Conservation (phyloP, 1,284 basidiomycete species). For the Crepidotus sp. region DNA sequence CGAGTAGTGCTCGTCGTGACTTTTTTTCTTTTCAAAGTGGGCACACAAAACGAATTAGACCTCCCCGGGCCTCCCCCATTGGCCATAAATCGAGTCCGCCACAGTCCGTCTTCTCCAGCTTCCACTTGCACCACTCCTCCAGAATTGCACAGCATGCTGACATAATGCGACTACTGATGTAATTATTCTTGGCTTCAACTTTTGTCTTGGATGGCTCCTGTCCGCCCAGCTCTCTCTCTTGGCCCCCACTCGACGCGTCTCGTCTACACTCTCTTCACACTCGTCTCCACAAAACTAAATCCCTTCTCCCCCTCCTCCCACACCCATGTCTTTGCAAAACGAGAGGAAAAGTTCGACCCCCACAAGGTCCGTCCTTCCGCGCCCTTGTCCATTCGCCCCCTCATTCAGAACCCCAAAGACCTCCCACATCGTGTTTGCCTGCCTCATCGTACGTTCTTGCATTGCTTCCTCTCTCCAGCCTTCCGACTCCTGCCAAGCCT, state of each 20-base stretch:
- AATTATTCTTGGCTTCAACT: too few relatives aligned
- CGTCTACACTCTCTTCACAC: slow-evolving; percentile 18
- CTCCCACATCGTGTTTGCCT: slow-evolving; percentile 36
- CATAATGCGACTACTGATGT: too few relatives aligned
- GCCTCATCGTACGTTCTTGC: slow-evolving; percentile 35
- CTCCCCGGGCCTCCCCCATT: too few relatives aligned
- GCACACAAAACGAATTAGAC: too few relatives aligned
- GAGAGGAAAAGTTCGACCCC: slow-evolving; percentile 6
- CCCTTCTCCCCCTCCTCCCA: not conserved
- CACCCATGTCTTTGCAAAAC: slow-evolving; percentile 11
- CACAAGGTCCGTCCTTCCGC: not conserved
- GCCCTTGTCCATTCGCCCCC: not conserved
- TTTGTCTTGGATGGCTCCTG: slow-evolving; percentile 9
- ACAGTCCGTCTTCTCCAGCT: too few relatives aligned
- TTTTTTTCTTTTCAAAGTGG: too few relatives aligned
- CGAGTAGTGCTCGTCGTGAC: too few relatives aligned
- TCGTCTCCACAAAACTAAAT: slow-evolving; percentile 11
- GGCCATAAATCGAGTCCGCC: too few relatives aligned
- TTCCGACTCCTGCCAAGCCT: slow-evolving; percentile 24
- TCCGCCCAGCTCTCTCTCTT: slow-evolving; percentile 2
- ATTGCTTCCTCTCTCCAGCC: not conserved
- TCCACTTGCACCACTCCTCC: too few relatives aligned
- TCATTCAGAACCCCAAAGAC: slow-evolving; percentile 14
- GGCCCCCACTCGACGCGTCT: slow-evolving; percentile 15
- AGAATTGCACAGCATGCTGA: too few relatives aligned